Evolutionary conservation across 1,284 basidiomycete genomes (phyloP), one percentile per base, ranked within the genome.

Genomic region (Lentinula novae-zelandiae): DNA sequence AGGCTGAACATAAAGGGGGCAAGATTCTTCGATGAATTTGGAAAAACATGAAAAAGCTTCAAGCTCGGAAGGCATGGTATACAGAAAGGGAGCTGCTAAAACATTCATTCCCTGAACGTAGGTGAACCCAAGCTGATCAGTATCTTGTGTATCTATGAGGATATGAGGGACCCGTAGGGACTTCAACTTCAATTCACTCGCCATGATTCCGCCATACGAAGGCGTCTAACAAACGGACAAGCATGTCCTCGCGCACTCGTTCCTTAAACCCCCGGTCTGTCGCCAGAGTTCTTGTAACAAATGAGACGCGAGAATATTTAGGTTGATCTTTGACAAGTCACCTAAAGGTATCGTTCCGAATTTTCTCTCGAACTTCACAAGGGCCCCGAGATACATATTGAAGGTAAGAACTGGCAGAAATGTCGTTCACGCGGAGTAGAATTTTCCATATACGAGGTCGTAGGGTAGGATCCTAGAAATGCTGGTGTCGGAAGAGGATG

Each of bases 71-170:
- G 95, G 93, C 86, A 98, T 91, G 9, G 92, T 93, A 72, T 97
- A 98, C 46, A 99, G 81, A 73, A 98, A 98, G 0, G 96, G 96
- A 0, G 96, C 96, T 15, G 95, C 94, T 36, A 99, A 85, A 42
- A 98, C 96, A 72, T 99, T 99, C 95, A 98, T 98, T 39, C 96
- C 96, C 75, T 97, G 96, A 9, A 98, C 95, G 69, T 98, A 98
- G 42, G 91, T 93, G 73, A 97, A 96, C 7, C 87, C 89, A 17
- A 93, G 81, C 58, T 87, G 86, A 9, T 88, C 82, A 1, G 78
- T 78, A 69, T 91, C 87, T 71, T 89, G 87, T 65, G 85, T 79
- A 69, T 92, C 90, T 92, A 66, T 12, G 53, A 48, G 50, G 1
- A 61, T 20, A 40, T 53, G 17, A 53, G 33, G 34, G 42, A 10